A percentile compares a stretch with the other conserved stretches of the same genome.
Evolutionary conservation across 1,139 yeast genomes (phyloP).

Genomic region (Arxiozyma slooffiae): DNA sequence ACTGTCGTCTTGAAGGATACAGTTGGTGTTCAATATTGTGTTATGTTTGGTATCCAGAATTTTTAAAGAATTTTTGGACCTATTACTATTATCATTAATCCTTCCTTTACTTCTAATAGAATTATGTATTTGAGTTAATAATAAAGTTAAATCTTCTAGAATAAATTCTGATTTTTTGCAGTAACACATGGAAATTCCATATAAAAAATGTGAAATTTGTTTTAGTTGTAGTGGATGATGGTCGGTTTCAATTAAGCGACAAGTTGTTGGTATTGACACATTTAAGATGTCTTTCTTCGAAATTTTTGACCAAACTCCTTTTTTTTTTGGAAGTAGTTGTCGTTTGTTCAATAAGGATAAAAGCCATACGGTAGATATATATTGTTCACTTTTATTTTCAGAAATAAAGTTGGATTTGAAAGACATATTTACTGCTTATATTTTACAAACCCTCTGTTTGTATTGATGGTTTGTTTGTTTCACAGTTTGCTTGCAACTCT

Average conservation of each 20-base stretch:
- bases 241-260: slow-evolving; percentile 18
- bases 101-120: neutral
- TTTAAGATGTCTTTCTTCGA: slow-evolving; percentile 26
- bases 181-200: slow-evolving; percentile 28
- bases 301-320: neutral
- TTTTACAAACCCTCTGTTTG: too few species aligned
- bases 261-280: slow-evolving; percentile 27
- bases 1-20: slow-evolving; percentile 21
- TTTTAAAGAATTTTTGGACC: neutral
- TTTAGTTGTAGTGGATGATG: slow-evolving; percentile 19
- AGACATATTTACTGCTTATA: neutral
- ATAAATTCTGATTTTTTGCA: slow-evolving; percentile 27
- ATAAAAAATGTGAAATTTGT: slow-evolving; percentile 24
- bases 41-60: neutral
- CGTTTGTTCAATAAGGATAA: neutral
- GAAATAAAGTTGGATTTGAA: neutral
- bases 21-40: neutral
- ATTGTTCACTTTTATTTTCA: neutral
- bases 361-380: neutral
- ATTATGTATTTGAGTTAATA: slow-evolving; percentile 20
- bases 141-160: slow-evolving; percentile 18
- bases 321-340: neutral
- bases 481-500: neutral
- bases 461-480: neutral
- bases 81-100: neutral